Conservation (phyloP, 768 basidiomycete genomes). For the Pleurotus pulmonarius region DNA sequence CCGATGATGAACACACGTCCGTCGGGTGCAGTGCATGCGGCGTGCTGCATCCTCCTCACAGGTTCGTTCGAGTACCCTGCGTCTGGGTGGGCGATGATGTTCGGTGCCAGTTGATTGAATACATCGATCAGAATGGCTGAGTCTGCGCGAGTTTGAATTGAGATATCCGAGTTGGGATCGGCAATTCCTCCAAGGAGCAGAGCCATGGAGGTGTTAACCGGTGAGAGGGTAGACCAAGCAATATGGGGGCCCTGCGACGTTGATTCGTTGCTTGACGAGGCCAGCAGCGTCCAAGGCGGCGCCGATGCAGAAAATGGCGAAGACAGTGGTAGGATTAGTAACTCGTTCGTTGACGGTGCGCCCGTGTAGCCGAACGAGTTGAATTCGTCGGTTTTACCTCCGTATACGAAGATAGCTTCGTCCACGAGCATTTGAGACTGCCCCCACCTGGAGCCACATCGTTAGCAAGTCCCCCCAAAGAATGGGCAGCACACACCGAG, state of each 20-base stretch:
- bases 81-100: slow-evolving; percentile 8
- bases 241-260: slow-evolving; percentile 50
- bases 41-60: slow-evolving; percentile 72
- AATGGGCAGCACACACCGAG: neutral
- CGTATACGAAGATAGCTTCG: slow-evolving; percentile 66
- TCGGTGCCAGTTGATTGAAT: slow-evolving; percentile 14
- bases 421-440: slow-evolving; percentile 62
- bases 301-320: slow-evolving; percentile 52
- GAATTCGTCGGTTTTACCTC: slow-evolving; percentile 74
- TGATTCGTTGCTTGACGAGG: slow-evolving; percentile 38
- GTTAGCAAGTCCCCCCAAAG: neutral
- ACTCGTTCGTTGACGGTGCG: slow-evolving; percentile 69
- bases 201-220: slow-evolving; percentile 47
- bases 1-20: slow-evolving; percentile 71
- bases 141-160: slow-evolving; percentile 51
- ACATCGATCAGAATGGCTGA: slow-evolving; percentile 60
- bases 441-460: slow-evolving; percentile 66
- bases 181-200: slow-evolving; percentile 79
- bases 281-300: slow-evolving; percentile 68
- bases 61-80: slow-evolving; percentile 66
- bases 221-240: slow-evolving; percentile 79
- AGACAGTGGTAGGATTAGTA: slow-evolving; percentile 65
- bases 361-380: slow-evolving; percentile 69
- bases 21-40: slow-evolving; percentile 42
- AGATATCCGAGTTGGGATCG: slow-evolving; percentile 50